Base-by-base conservation (phyloP, 257 asterid species). In the Pogostemon cablin region DNA sequence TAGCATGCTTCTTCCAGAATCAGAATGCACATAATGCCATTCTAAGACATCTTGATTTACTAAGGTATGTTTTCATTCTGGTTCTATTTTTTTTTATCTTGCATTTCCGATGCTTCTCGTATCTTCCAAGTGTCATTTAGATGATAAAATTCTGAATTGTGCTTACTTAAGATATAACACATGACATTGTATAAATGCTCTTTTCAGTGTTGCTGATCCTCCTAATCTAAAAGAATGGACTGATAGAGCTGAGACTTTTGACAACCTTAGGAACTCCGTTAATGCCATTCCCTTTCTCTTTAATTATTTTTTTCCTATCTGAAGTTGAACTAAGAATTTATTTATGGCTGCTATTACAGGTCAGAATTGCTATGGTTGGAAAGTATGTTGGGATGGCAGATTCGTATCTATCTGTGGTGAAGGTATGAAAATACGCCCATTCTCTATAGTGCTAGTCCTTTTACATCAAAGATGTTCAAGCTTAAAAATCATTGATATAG, bases 321-420 rank as follows among this genome's bases (percentile, higher is more conserved):
- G 63, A 32, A 34, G 32, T 64, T 62, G 67, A 46, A 57, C 59
- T 72, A 62, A 77, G 62, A 70, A 25, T 60, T 56, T 62, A 8
- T 62, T 56, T 62, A 8, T 62, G 64, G 44, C 56, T 69, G 49
- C 62, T 75, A 68, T 78, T 73, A 80, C 90, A 95, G 99, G 95
- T 95, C 38, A 81, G 90, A 77, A 91, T 95, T 69, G 98, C 96
- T 57, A 86, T 95, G 97, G 98, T 95, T 75, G 99, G 99, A 67
- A 91, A 95, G 82, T 95, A 95, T 81, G 98, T 95, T 69, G 99
- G 99, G 34, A 74, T 91, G 79, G 11, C 96, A 67, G 98, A 91
- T 82, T 91, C 99, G 43, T 91, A 95, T 82, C 85, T 95, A 81
- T 95, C 99, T 57, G 98, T 95, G 10, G 96, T 91, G 79, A 91